Percentiles rank a stretch among this genome's conserved stretches.
Conservation (phyloP, 1,139 yeast genomes). For the Lodderomyces jiufengensis region DNA sequence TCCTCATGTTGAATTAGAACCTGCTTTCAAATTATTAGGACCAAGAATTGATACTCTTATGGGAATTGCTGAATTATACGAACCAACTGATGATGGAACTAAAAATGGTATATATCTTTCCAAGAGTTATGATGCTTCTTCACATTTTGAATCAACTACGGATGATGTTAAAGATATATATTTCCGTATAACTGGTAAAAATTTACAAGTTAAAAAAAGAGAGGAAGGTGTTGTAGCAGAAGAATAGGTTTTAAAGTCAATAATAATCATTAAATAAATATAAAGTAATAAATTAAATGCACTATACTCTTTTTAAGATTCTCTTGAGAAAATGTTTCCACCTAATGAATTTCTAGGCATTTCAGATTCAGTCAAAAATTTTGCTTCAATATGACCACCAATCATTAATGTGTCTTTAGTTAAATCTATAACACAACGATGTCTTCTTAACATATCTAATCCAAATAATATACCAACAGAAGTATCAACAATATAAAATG, state of each 20-base stretch:
- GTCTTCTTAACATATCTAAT: conserved; percentile 80
- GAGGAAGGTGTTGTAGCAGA: conserved; percentile 20
- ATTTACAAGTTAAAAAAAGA: conserved; percentile 79
- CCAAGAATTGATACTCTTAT: conserved; percentile 78
- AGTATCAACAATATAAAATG: conserved; percentile 78
- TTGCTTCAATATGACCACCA: conserved; percentile 65
- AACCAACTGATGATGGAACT: conserved; percentile 81
- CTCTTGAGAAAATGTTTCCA: conserved; percentile 12
- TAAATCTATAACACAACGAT: conserved; percentile 79
- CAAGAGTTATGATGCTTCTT: conserved; percentile 87
- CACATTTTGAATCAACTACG: conserved; percentile 94
- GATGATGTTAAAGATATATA: conserved; percentile 95
- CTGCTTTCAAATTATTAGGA: conserved; percentile 91
- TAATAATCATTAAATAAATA: not conserved
- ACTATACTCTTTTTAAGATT: no score
- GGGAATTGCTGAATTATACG: conserved; percentile 92
- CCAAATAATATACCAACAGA: conserved; percentile 67
- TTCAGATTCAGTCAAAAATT: conserved; percentile 71
- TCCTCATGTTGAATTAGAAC: conserved; percentile 89
- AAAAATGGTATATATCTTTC: conserved; percentile 78
- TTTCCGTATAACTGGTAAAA: conserved; percentile 88
- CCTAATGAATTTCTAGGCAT: conserved; percentile 46
- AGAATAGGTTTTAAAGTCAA: not conserved
- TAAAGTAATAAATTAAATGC: conserved; percentile 1
- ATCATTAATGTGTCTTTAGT: conserved; percentile 62